These are phyloP conservation scores for Tetracladium setigerum DNA, from an alignment of 495 filamentous ascomycete genomes.

Conservation along the genomic window DNA sequence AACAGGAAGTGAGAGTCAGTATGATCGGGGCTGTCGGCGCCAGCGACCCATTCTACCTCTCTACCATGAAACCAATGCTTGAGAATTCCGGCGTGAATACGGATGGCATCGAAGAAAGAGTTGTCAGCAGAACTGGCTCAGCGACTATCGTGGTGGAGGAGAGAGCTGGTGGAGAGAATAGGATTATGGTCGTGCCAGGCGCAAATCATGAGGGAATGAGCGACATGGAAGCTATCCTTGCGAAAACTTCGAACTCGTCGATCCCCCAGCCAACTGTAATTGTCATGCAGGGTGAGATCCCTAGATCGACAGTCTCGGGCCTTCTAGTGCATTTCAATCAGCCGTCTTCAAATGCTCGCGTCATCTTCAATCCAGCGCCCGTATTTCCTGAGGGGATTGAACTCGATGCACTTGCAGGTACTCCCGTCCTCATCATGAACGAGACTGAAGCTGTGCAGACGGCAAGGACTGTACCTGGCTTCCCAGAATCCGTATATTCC, in stretches of 20 bases:
- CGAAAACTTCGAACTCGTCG: too few species aligned
- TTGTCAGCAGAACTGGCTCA: conserved; percentile 61
- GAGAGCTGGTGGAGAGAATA: conserved; percentile 72
- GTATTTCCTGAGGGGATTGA: background rate
- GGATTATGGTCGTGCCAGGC: conserved; percentile 73
- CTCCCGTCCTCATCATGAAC: conserved; percentile 78
- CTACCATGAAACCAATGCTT: conserved; percentile 33
- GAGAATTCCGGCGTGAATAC: conserved; percentile 63
- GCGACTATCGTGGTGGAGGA: conserved; percentile 82
- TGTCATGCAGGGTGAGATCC: conserved; percentile 87
- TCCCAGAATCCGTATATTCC: too few species aligned
- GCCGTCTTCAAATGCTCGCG: conserved; percentile 42
- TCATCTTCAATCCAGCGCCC: conserved; percentile 83
- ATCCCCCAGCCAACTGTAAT: conserved; percentile 56
- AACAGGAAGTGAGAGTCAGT: conserved; percentile 44
- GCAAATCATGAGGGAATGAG: conserved; percentile 59
- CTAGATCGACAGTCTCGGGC: conserved; percentile 59
- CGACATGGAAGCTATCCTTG: too few species aligned
- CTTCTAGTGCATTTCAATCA: conserved; percentile 48
- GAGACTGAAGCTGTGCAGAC: conserved; percentile 82
- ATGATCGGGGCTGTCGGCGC: conserved; percentile 82
- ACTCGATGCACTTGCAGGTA: too few species aligned
- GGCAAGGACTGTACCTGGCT: conserved; percentile 24
- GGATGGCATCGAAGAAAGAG: conserved; percentile 38
- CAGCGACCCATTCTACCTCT: conserved; percentile 46